phyloP scores from a whole-genome alignment of 1,284 basidiomycete genomes.

The Marasmius oreades region DNA sequence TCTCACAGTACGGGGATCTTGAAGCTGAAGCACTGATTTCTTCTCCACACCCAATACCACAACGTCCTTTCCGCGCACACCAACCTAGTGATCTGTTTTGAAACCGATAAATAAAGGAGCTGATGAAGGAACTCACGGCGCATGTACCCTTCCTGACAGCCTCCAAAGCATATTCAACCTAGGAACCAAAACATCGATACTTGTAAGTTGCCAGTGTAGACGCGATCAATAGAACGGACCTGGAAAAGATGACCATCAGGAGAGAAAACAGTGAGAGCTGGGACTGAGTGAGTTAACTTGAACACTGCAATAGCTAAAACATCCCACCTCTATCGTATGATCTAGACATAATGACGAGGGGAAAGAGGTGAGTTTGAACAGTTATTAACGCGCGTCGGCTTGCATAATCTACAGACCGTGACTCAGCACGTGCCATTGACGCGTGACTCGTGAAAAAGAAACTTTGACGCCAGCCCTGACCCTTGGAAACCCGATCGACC shows the following conservation, averaged over 20 bases:
- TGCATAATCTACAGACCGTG: slow-evolving; percentile 26
- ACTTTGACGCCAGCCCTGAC: too few species aligned
- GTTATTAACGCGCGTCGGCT: slow-evolving; percentile 55
- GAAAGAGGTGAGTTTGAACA: slow-evolving; percentile 6
- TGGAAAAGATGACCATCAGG: slow-evolving; percentile 94
- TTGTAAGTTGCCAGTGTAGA: slow-evolving; percentile 19
- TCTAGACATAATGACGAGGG: slow-evolving; percentile 53
- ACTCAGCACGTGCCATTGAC: slow-evolving; percentile 2
- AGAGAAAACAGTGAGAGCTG: slow-evolving; percentile 91
- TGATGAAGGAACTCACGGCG: slow-evolving; percentile 59
- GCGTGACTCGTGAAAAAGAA: too few species aligned
- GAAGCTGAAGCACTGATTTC: slow-evolving; percentile 95
- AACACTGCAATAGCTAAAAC: background rate
- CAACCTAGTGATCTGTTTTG: slow-evolving; percentile 59
- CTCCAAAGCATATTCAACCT: slow-evolving; percentile 98
- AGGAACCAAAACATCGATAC: slow-evolving; percentile 13
- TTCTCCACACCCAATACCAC: slow-evolving; percentile 99
- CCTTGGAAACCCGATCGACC: too few species aligned
- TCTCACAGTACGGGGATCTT: slow-evolving; percentile 95
- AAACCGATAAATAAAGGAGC: background rate
- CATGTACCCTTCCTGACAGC: slow-evolving; percentile 98
- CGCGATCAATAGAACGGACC: slow-evolving; percentile 39
- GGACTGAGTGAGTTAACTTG: background rate
- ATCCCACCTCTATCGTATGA: slow-evolving; percentile 74
- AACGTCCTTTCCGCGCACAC: slow-evolving; percentile 91